phyloP scores from a whole-genome alignment of 768 basidiomycete genomes.

The Phylloporus arenicola region DNA sequence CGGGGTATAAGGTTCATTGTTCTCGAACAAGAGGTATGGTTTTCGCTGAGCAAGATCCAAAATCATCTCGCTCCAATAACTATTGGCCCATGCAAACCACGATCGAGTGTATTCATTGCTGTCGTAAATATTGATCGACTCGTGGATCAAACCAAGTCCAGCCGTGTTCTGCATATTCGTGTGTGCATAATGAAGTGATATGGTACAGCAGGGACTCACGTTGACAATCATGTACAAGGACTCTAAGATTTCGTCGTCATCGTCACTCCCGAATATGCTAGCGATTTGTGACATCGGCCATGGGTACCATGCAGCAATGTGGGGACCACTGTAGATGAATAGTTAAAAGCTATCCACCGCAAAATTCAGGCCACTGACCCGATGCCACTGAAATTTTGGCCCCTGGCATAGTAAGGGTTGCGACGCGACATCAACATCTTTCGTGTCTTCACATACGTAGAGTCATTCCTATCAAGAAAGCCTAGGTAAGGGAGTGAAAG shows the following conservation, averaged over 20 bases:
- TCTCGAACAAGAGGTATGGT: slow-evolving; percentile 60
- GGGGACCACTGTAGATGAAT: slow-evolving; percentile 52
- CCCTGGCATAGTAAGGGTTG: slow-evolving; percentile 68
- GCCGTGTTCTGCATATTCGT: slow-evolving; percentile 52
- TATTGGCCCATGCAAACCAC: slow-evolving; percentile 84
- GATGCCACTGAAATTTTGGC: slow-evolving; percentile 59
- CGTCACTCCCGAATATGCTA: slow-evolving; percentile 67
- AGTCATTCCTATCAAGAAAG: slow-evolving; percentile 56
- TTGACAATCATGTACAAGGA: slow-evolving; percentile 64
- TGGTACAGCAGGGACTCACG: slow-evolving; percentile 36
- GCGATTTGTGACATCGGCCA: slow-evolving; percentile 84
- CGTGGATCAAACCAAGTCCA: slow-evolving; percentile 73
- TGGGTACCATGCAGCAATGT: slow-evolving; percentile 66
- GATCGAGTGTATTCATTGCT: slow-evolving; percentile 54
- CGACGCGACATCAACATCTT: slow-evolving; percentile 52
- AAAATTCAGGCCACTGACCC: slow-evolving; percentile 44
- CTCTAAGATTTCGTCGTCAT: slow-evolving; percentile 61
- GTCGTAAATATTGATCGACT: slow-evolving; percentile 63
- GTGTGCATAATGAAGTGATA: neutral
- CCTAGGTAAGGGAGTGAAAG: slow-evolving; percentile 75
- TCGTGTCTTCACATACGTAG: slow-evolving; percentile 60
- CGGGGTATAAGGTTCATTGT: slow-evolving; percentile 50
- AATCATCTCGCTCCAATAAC: slow-evolving; percentile 80
- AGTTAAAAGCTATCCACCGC: neutral
- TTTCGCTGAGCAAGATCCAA: slow-evolving; percentile 71